These are phyloP conservation scores for Stevia rebaudiana DNA, from an alignment of 140 eudicot genomes.

Conservation along the genomic window DNA sequence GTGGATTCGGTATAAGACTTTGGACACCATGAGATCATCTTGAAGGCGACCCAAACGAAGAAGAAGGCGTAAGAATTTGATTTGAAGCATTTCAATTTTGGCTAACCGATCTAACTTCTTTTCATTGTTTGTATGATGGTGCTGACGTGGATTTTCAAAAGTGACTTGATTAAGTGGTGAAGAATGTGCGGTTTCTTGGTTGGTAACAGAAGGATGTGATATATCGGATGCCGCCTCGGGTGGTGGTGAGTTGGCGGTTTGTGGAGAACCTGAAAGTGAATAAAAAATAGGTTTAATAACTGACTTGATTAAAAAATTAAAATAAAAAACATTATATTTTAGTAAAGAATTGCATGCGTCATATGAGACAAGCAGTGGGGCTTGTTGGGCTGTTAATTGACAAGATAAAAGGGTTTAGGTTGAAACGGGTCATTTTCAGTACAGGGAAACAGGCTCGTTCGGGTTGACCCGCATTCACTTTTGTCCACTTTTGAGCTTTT, in stretches of 20 bases:
- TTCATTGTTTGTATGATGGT: conserved; percentile 21
- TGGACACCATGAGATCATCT: conserved; percentile 70
- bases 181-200: conserved; percentile 34
- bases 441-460: background rate
- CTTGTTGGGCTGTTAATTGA: background rate
- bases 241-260: conserved; percentile 36
- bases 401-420: background rate
- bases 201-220: conserved; percentile 37
- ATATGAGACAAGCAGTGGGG: background rate
- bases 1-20: conserved; percentile 83
- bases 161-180: conserved; percentile 34
- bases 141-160: conserved; percentile 35
- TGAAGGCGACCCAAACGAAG: conserved; percentile 51
- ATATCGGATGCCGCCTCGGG: conserved; percentile 28
- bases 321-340: background rate
- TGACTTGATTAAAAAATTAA: background rate
- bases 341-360: background rate
- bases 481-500: background rate
- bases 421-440: background rate
- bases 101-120: conserved; percentile 57
- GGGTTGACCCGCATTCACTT: background rate
- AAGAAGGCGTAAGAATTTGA: conserved; percentile 71
- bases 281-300: conserved; percentile 2
- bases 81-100: conserved; percentile 65
- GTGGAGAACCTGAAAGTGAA: conserved; percentile 39